phyloP scores from a whole-genome alignment of 75 land plant species.

The Adiantum capillusveneris region DNA sequence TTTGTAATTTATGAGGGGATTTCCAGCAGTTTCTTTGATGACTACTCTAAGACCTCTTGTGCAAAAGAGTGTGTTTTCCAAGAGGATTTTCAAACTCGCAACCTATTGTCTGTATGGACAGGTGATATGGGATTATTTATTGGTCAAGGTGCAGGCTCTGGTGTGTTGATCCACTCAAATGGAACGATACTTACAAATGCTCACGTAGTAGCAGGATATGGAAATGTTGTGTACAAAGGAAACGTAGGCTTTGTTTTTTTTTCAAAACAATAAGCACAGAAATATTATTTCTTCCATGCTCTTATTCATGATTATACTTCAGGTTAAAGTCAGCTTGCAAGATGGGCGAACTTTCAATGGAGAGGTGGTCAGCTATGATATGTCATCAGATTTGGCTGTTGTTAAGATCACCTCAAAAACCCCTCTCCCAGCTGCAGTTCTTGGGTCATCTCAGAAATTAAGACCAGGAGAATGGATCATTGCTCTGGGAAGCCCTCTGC shows the following conservation, averaged over 20 bases:
- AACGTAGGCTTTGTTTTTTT: conserved; percentile 32
- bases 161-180: conserved; percentile 74
- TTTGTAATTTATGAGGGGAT: no score
- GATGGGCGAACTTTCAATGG: conserved; percentile 93
- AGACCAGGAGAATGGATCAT: conserved; percentile 92
- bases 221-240: conserved; percentile 42
- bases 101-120: conserved; percentile 12
- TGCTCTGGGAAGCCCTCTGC: conserved; percentile 86
- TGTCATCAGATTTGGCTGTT: conserved; percentile 80
- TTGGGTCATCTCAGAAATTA: conserved; percentile 79
- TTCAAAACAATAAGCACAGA: no score
- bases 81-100: no score
- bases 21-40: no score
- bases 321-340: conserved; percentile 89
- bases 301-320: not conserved
- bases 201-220: conserved; percentile 65
- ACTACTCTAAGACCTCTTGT: no score
- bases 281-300: no score
- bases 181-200: conserved; percentile 96
- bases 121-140: conserved; percentile 41
- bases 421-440: conserved; percentile 77
- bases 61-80: no score
- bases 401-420: conserved; percentile 64
- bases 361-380: conserved; percentile 62
- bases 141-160: conserved; percentile 68